phyloP scores from a whole-genome alignment of 192 early-diverging fungal genomes.

The Pilaira anomala region DNA sequence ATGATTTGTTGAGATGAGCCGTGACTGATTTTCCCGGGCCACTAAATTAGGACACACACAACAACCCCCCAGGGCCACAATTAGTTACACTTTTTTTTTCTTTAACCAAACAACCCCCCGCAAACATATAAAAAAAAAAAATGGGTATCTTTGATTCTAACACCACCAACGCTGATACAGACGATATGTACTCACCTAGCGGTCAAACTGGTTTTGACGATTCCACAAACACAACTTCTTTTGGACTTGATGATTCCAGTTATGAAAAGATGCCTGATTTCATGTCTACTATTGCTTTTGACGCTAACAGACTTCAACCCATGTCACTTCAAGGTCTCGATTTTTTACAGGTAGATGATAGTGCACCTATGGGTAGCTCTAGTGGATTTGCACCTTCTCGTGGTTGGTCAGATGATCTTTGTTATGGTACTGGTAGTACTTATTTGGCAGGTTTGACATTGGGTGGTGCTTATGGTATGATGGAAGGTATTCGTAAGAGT shows the following conservation, averaged over 20 bases:
- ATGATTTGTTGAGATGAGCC: no score
- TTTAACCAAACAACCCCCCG: no score
- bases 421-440: slow-evolving; percentile 79
- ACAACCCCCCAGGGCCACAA: no score
- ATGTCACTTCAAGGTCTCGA: slow-evolving; percentile 55
- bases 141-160: slow-evolving; percentile 19
- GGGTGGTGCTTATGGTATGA: slow-evolving; percentile 73
- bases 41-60: no score
- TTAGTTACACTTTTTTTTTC: no score
- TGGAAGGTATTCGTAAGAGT: slow-evolving; percentile 66
- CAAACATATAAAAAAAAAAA: background rate
- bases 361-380: slow-evolving; percentile 30
- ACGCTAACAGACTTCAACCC: slow-evolving; percentile 45
- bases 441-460: slow-evolving; percentile 70
- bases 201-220: background rate
- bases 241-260: slow-evolving; percentile 16
- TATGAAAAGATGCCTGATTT: slow-evolving; percentile 51
- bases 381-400: slow-evolving; percentile 63
- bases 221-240: background rate
- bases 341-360: slow-evolving; percentile 48
- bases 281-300: slow-evolving; percentile 43
- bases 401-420: slow-evolving; percentile 77
- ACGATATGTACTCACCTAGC: slow-evolving; percentile 18
- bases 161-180: background rate
- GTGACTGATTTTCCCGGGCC: no score